Conservation (phyloP, 345 rosid species). For the Euphorbia pulcherrima region DNA sequence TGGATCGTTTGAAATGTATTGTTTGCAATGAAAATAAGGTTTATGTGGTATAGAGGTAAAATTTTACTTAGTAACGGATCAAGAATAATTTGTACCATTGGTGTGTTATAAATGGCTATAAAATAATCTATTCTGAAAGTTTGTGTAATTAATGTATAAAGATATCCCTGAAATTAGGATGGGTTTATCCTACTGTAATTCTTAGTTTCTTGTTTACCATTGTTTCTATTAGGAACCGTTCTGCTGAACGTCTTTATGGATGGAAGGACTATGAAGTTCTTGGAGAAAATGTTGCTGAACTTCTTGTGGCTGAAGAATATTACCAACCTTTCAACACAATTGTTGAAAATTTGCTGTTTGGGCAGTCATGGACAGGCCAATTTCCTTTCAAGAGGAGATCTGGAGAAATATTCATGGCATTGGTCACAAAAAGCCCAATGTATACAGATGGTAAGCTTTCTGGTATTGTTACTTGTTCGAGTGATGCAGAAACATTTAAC, state of each 20-base stretch:
- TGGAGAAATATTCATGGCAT: slow-evolving; percentile 64
- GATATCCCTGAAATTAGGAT: neutral
- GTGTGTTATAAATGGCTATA: neutral
- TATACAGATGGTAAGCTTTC: slow-evolving; percentile 60
- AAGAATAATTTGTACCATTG: neutral
- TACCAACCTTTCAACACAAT: slow-evolving; percentile 35
- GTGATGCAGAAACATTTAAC: slow-evolving; percentile 58
- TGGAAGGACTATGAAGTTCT: slow-evolving; percentile 71
- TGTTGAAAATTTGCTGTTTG: slow-evolving; percentile 40
- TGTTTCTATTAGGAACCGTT: slow-evolving; percentile 55
- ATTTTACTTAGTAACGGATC: neutral
- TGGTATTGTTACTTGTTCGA: slow-evolving; percentile 69
- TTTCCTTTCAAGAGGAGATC: slow-evolving; percentile 70
- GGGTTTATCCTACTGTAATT: neutral
- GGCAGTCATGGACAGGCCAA: slow-evolving; percentile 80
- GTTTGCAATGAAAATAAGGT: neutral
- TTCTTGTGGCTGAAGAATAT: slow-evolving; percentile 62
- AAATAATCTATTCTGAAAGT: neutral
- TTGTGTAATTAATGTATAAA: neutral
- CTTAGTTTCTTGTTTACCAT: neutral
- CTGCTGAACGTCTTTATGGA: slow-evolving; percentile 74
- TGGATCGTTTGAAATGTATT: neutral
- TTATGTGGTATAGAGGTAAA: neutral
- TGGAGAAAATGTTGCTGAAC: slow-evolving; percentile 45
- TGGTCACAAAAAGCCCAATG: slow-evolving; percentile 60